Evolutionary conservation across 257 asterid species (phyloP), one percentile per base, ranked within the genome.

Genomic region (Solanum sparsipilum): DNA sequence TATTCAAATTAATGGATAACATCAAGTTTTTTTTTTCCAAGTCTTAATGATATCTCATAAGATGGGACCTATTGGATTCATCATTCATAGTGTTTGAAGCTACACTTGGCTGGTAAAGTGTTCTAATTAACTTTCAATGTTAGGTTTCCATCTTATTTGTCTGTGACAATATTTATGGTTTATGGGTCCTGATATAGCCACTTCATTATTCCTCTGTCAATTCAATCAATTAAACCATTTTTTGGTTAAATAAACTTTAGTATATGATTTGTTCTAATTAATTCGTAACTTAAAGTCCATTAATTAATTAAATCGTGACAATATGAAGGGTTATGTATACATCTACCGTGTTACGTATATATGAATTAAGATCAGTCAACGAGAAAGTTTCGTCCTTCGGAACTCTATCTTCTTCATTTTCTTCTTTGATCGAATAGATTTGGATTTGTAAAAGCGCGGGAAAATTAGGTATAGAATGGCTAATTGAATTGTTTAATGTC

Each of bases 21-120:
- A 38, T 16, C 79, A 84, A 60, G 86, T 84, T 88, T 87, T 93
- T 87, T 87, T 93, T 92, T 91, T 87, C 60, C 91, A 91, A 88
- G 74, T 89, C 92, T 86, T 88, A 95, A 93, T 95, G 86, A 93
- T 60, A 60, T 60, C 9, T 92, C 92, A 88, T 90, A 87, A 85
- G 68, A 83, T 90, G 39, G 93, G 94, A 92, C 96, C 94, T 67
- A 91, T 87, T 56, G 60, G 78, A 29, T 75, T 88, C 87, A 52
- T 16, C 88, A 6, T 16, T 52, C 23, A 90, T 60, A 86, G 83
- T 88, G 73, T 93, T 92, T 92, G 94, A 90, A 86, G 91, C 90
- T 87, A 85, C 91, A 92, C 91, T 90, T 90, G 88, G 85, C 84
- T 86, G 87, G 93, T 91, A 93, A 70, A 63, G 83, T 44, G 75